A percentile compares a stretch with the other conserved stretches of the same genome.
phyloP scores from a whole-genome alignment of 2,329 filamentous ascomycete species.

The Fusarium haematococcum region DNA sequence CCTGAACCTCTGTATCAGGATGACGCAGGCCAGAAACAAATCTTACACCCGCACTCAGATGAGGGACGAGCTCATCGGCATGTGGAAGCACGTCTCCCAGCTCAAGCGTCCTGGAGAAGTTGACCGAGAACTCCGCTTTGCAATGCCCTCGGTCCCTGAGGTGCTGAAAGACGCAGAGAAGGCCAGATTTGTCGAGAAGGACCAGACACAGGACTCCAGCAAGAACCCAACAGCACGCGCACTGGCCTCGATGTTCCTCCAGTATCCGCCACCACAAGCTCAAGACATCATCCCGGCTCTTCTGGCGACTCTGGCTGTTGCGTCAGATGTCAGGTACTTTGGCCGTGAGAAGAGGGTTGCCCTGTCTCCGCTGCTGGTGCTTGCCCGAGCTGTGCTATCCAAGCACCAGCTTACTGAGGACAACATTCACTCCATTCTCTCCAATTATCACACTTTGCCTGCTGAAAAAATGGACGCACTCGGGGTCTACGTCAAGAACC shows the following conservation, averaged over 20 bases:
- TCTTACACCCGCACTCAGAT: constrained; percentile 28
- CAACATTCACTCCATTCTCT: constrained; percentile 36
- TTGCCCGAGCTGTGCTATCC: constrained; percentile 39
- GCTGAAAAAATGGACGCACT: constrained; percentile 36
- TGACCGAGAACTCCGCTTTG: constrained; percentile 40
- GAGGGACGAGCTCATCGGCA: constrained; percentile 46
- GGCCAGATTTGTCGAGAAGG: background rate
- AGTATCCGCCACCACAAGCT: constrained; percentile 43
- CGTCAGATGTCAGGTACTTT: constrained; percentile 44
- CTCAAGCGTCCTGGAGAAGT: constrained; percentile 47
- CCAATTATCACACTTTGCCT: constrained; percentile 28
- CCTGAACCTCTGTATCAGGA: constrained; percentile 47
- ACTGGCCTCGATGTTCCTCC: constrained; percentile 48
- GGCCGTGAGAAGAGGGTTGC: constrained; percentile 16
- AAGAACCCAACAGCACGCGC: constrained; percentile 25
- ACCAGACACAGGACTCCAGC: background rate
- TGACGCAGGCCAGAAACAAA: constrained; percentile 30
- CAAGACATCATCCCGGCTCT: constrained; percentile 47
- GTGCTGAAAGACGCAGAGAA: constrained; percentile 36
- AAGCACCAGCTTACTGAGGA: constrained; percentile 27
- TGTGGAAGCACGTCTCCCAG: constrained; percentile 54
- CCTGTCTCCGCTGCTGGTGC: constrained; percentile 47
- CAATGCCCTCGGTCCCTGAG: constrained; percentile 47
- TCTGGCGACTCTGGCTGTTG: constrained; percentile 47
- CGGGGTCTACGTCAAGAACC: constrained; percentile 42